These are phyloP conservation scores for Annulohypoxylon maeteangense DNA, from an alignment of 495 filamentous ascomycete genomes.

Conservation along the genomic window DNA sequence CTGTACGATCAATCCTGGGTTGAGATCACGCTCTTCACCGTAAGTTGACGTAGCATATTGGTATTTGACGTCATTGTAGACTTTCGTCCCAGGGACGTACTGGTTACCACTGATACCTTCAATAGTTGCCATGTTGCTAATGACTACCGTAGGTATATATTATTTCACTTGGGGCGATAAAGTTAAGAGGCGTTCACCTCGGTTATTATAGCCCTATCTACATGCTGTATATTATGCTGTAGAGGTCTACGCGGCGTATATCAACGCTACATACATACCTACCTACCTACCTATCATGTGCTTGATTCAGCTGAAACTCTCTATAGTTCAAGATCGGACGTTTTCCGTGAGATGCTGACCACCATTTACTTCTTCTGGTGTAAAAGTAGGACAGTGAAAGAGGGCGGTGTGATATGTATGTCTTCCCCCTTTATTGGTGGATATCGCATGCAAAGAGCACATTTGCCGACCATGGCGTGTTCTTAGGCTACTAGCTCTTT, in stretches of 20 bases:
- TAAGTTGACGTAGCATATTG: conserved; percentile 54
- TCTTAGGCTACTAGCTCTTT: background rate
- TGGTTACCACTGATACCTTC: conserved; percentile 45
- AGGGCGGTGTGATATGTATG: background rate
- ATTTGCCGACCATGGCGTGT: background rate
- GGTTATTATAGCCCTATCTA: conserved; percentile 18
- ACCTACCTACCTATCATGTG: too few relatives aligned
- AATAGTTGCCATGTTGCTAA: conserved; percentile 43
- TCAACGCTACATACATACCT: background rate
- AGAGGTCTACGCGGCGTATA: background rate
- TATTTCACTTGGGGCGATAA: background rate
- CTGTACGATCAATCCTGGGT: conserved; percentile 50
- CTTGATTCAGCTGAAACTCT: conserved; percentile 9
- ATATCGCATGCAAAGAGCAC: background rate
- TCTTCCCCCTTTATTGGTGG: background rate
- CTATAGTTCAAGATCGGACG: background rate
- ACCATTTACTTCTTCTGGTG: background rate
- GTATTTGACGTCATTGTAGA: conserved; percentile 45
- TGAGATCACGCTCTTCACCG: conserved; percentile 47
- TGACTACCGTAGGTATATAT: background rate
- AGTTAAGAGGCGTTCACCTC: background rate
- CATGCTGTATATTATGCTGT: background rate
- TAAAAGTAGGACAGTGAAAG: background rate
- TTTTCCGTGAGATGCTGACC: conserved; percentile 6
- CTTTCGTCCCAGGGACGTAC: conserved; percentile 40